phyloP scores from a whole-genome alignment of 257 asterid genomes.

The Solanum ahanhuiri region DNA sequence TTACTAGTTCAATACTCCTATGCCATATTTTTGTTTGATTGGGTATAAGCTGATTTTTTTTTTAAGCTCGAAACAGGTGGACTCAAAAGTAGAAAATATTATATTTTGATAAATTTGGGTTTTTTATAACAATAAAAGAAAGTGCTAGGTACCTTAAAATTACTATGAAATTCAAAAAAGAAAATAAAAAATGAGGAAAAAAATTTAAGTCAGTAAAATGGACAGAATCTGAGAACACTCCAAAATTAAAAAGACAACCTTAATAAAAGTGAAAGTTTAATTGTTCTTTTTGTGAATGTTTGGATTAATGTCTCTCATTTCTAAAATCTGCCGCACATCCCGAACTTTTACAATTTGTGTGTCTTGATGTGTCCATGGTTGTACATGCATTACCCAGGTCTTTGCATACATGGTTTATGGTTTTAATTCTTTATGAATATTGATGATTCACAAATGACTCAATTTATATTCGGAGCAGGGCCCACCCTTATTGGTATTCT shows the following conservation, averaged over 20 bases:
- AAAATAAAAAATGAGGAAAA: neutral
- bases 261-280: neutral
- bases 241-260: neutral
- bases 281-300: neutral
- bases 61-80: neutral
- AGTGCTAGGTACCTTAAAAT: neutral
- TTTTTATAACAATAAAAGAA: neutral
- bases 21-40: neutral
- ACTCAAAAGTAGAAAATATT: neutral
- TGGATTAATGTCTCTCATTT: neutral
- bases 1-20: neutral
- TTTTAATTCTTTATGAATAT: neutral
- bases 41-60: neutral
- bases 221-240: neutral
- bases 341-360: neutral
- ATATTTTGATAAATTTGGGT: neutral
- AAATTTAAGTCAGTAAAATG: neutral
- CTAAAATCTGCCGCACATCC: neutral
- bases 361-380: neutral
- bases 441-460: neutral
- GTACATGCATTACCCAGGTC: neutral
- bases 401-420: neutral
- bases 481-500: conserved; percentile 92
- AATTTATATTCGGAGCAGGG: conserved; percentile 29
- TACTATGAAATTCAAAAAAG: neutral